Evolutionary conservation across 73 alveolate genomes (phyloP).

Genomic region (Tetrahymena malaccensis): DNA sequence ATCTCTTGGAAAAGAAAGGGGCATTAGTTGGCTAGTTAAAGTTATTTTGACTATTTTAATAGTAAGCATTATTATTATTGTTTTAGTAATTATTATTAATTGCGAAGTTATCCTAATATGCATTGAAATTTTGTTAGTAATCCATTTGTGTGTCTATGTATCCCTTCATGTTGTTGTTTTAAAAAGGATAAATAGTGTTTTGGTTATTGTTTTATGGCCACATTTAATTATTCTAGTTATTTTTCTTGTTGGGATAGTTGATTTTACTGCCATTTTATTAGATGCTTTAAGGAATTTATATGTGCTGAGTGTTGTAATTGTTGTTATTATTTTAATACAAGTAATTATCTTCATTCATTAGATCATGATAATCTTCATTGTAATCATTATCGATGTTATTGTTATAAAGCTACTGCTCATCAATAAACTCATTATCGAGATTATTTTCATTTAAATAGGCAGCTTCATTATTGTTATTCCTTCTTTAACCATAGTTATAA

Average conservation of each 20-base stretch:
- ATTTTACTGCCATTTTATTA: not conserved
- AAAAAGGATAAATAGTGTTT: not conserved
- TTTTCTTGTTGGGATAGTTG: not conserved
- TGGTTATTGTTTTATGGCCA: not conserved
- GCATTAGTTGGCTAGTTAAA: not conserved
- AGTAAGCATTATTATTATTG: not conserved
- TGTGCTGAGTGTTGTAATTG: not conserved
- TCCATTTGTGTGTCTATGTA: not conserved
- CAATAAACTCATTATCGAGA: not conserved
- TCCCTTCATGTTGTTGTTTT: not conserved
- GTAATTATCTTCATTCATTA: not conserved
- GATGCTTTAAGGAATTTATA: not conserved
- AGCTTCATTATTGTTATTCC: not conserved
- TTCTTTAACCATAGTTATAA: not conserved
- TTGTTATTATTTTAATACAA: not conserved
- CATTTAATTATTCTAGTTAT: not conserved
- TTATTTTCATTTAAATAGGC: not conserved
- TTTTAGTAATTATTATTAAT: not conserved
- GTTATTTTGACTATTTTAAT: not conserved
- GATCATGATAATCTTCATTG: not conserved
- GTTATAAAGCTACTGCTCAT: not conserved
- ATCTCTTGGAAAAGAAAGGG: not conserved
- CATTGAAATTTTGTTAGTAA: not conserved
- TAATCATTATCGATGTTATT: not conserved
- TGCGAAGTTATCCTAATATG: not conserved